Conservation (phyloP, 805 yeast species). For the Blastobotrys attinorum region DNA sequence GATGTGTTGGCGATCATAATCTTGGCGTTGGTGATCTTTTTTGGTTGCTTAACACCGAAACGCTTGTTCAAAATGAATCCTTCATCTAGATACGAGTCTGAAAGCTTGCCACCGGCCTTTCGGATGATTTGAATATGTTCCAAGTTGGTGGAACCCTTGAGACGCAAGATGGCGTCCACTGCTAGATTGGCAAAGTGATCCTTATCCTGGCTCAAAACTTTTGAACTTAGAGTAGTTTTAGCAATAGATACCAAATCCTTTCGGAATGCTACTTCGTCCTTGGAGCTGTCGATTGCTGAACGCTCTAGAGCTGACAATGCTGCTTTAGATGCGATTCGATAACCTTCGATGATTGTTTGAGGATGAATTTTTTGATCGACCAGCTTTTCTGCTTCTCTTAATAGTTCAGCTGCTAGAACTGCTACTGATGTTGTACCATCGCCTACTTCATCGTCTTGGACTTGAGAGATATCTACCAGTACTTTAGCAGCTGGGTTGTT, state of each 20-base stretch:
- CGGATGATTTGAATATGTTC: constrained; percentile 91
- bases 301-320: constrained; percentile 74
- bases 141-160: constrained; percentile 79
- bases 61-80: constrained; percentile 89
- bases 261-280: constrained; percentile 51
- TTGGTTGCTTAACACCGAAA: constrained; percentile 93
- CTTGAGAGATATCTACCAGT: constrained; percentile 86
- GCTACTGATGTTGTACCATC: constrained; percentile 98
- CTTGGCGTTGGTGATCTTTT: constrained; percentile 69
- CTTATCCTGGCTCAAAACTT: constrained; percentile 91
- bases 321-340: constrained; percentile 77
- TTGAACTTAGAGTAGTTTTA: constrained; percentile 86
- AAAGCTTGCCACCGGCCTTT: constrained; percentile 84
- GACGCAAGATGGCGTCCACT: constrained; percentile 85
- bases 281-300: constrained; percentile 67
- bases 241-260: constrained; percentile 81
- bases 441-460: constrained; percentile 97
- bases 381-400: constrained; percentile 90
- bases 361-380: constrained; percentile 94
- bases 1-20: constrained; percentile 93
- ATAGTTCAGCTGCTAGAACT: constrained; percentile 85
- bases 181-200: constrained; percentile 83
- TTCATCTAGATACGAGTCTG: constrained; percentile 90
- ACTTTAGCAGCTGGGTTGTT: constrained; percentile 98
- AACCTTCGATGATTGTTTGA: constrained; percentile 95